Evolutionary conservation across 2,329 filamentous ascomycete genomes (phyloP), one percentile per base, ranked within the genome.

Genomic region (Leptographium galeiforme): DNA sequence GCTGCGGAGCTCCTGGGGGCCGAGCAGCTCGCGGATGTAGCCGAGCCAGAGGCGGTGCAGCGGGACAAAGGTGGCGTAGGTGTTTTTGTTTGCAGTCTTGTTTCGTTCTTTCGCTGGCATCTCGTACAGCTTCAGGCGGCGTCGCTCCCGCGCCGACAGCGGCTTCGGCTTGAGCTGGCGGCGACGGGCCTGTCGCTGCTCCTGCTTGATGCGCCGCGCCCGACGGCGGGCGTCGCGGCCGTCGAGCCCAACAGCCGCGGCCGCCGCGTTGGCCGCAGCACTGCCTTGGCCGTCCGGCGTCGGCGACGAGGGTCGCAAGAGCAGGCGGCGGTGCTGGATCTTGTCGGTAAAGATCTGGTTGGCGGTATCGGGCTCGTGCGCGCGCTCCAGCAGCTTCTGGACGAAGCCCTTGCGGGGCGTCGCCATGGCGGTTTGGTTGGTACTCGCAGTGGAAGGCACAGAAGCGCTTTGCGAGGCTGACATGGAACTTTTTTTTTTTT

Each of bases 21-120:
- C 85, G 1, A 97, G 69, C 0, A 96, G 72, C 60, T 96, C 90
- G 52, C 82, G 79, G 63, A 93, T 85, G 67, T 98, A 98, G 4
- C 79, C 82, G 40, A 82, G 68, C 93, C 93, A 98, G 58, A 98
- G 72, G 16, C 68, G 67, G 65, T 94, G 81, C 59, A 98, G 69
- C 0, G 85, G 85, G 60, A 82, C 77, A 66, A 93, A 97, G 36
- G 91, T 76, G 6, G 74, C 74, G 63, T 94, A 94, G 57, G 82
- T 83, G 8, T 45, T 45, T 16, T 44, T 54, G 39, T 43, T 43
- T 10, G n/a, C 38, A 19, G 8, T 25, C 12, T 45, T 33, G 41
- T 45, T 32, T 52, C n/a, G 25, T 16, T 8, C 14, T 45, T 2
- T 12, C 12, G 4, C 33, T 0, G 86, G 84, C 7, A 96, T 76